Base-by-base conservation (phyloP, 2,329 filamentous ascomycete genomes). In the Cryoendolithus antarcticus region DNA sequence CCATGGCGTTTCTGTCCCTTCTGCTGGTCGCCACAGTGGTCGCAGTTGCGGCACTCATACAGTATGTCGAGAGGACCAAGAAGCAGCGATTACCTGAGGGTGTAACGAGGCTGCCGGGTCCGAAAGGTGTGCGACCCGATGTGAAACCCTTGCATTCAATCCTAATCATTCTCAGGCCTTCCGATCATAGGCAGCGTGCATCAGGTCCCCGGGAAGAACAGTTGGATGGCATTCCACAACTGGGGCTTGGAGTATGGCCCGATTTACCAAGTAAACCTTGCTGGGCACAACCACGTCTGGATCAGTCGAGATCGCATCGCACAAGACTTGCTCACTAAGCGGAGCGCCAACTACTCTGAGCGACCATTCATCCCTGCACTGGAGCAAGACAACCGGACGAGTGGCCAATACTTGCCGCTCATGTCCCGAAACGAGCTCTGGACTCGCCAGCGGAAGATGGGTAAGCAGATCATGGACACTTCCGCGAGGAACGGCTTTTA, bases 281-380 rank as follows among this genome's bases (percentile, higher is more conserved):
- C 62, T 41, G 64, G 65, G 12, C 48, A 50, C 40, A 66, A 65
- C 38, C 64, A 67, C 44, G 60, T 67, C 36, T 66, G 63, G 62
- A 63, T 68, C 35, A 63, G 61, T 1, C 56, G 58, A 5, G 64
- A 67, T 35, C 43, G 58, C 12, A 58, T 67, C 32, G 58, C 65
- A 2, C 57, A 54, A 29, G 64, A 67, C 28, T 49, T 68, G 4
- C 48, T 68, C 12, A 53, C 62, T 1, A 66, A 66, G 49, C 63
- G 64, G 38, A 61, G 57, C 11, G 56, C 57, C 31, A 67, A 66
- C 40, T 67, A 68, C 49, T 67, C 64, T 11, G 63, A 66, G 38
- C 56, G 65, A 24, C 64, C 64, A 8, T 61, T 63, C 40, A 67
- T 67, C 35, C 63, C 63, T 3, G 62, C 62, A 1, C 44, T 67